Base-by-base conservation (phyloP, 2,329 filamentous ascomycete genomes). In the Ramularia collo-cygni region DNA sequence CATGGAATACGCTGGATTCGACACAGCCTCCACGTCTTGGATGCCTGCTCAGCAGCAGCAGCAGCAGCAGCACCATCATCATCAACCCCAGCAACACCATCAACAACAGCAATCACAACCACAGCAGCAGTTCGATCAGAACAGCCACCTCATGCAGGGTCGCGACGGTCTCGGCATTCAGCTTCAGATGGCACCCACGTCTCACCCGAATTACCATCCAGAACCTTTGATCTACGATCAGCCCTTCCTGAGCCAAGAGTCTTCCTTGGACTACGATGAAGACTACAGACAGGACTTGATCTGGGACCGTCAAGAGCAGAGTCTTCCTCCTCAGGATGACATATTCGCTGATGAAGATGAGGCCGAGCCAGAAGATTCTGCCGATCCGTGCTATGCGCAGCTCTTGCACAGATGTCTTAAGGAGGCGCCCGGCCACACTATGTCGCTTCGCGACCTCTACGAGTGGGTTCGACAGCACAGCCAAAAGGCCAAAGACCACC, bases 361-460 rank as follows among this genome's bases (percentile, higher is more conserved):
- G 10, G 31, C 36, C 21, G 48, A 51, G n/a, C 19, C 28, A 2
- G 33, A 33, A 10, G 48, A 51, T 14, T 40, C 48, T 12, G 40
- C 48, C 30, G 48, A 51, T 32, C 46, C 46, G 13, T 51, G 60
- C 1, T 96, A 96, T 57, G 88, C 90, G 0, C 74, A 83, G 54
- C 74, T 95, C 12, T 86, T 96, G 46, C 84, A 81, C 57, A 70
- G 73, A 37, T 87, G 87, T 1, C 75, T 96, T 14, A 76, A 81
- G 66, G 77, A 77, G 50, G 75, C 74, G 0, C 75, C 79, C 0
- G 68, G 71, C 4, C 74, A 83, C 46, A 79, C 77, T 15, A 83
- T 95, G 77, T 77, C 83, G 2, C 71, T 96, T 9, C 81, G 88
- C 52, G 82, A 93, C 38, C 85, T 96, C 42, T 96, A 96, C 63